Evolutionary conservation across 495 filamentous ascomycete genomes (phyloP), one percentile per base, ranked within the genome.

Genomic region (Tuber magnatum): DNA sequence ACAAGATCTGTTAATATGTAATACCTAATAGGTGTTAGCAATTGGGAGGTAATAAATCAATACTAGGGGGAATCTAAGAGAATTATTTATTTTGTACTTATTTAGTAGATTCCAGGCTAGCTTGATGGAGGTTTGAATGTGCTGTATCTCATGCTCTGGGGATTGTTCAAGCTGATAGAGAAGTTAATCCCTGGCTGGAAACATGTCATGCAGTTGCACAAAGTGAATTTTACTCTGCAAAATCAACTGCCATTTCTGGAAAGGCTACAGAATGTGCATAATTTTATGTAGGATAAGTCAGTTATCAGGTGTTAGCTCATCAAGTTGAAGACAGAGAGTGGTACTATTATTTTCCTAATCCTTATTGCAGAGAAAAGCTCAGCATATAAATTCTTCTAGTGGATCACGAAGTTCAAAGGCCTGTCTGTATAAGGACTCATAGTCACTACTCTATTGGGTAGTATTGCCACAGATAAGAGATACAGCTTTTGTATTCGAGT

Each of bases 391-490:
- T 56, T 76, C 77, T 14, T 71, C 77, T 20, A 78, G 46, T 22
- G 71, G 68, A n/a, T 78, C 70, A 32, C 71, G 24, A 10, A 76
- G 41, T 39, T 71, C 24, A 65, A 76, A 71, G n/a, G 61, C 77
- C 46, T 70, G 12, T 1, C 28, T 69, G 1, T n/a, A n/a, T n/a
- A 78, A 70, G 41, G 70, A 68, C 7, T 73, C 71, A 73, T 71
- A 71, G 51, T 78, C 74, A 69, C 73, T 71, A 39, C 61, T 28
- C 78, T 74, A 80, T n/a, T 76, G 40, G 0, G 76, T 80, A 35
- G 72, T 42, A 76, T 78, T 78, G 2, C 70, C 74, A 41, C 73
- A 14, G 7, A 71, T 69, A 8, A 75, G 16, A 10, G 73, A 22
- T 48, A 75, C 43, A 1, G 51, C 73, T 12, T 65, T 70, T 68